Evolutionary conservation across 2,329 filamentous ascomycete species (phyloP).

Genomic region (Myotisia sp.): DNA sequence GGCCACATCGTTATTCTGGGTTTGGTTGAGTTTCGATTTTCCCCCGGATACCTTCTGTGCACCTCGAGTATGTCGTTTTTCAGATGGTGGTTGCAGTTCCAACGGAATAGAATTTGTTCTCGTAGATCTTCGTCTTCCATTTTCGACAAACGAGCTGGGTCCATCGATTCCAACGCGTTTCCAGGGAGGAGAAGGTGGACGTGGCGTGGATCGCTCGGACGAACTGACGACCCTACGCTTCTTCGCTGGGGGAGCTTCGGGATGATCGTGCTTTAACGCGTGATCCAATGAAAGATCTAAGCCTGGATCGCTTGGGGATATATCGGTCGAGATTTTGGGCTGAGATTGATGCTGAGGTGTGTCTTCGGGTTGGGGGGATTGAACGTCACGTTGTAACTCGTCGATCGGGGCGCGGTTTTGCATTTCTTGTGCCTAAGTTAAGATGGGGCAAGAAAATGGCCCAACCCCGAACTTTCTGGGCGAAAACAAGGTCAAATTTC

Average conservation of each 20-base stretch:
- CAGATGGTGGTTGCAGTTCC: slow-evolving; percentile 34
- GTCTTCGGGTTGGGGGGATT: slow-evolving; percentile 21
- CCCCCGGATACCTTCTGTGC: slow-evolving; percentile 22
- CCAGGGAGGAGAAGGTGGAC: slow-evolving; percentile 68
- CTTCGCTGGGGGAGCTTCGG: slow-evolving; percentile 31
- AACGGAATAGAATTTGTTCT: slow-evolving; percentile 38
- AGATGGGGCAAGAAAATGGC: slow-evolving; percentile 27
- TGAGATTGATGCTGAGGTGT: slow-evolving; percentile 11
- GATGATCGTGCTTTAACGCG: slow-evolving; percentile 16
- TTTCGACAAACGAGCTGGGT: slow-evolving; percentile 64
- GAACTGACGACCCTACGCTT: slow-evolving; percentile 30
- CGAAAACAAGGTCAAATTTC: slow-evolving; percentile 24
- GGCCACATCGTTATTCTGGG: slow-evolving; percentile 7
- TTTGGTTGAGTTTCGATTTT: slow-evolving; percentile 17
- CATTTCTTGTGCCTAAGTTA: slow-evolving; percentile 31
- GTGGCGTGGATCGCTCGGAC: slow-evolving; percentile 26
- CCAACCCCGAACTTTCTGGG: slow-evolving; percentile 34
- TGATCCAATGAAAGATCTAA: slow-evolving; percentile 14
- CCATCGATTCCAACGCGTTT: slow-evolving; percentile 74
- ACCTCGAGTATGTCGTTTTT: slow-evolving; percentile 34
- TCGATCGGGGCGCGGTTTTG: slow-evolving; percentile 33
- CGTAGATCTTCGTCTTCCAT: slow-evolving; percentile 48
- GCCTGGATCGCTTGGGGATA: slow-evolving; percentile 1
- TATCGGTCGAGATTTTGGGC: slow-evolving; percentile 3
- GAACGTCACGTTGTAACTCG: slow-evolving; percentile 26